Base-by-base conservation (phyloP, 2,329 filamentous ascomycete genomes). In the Xylariales sp. region DNA sequence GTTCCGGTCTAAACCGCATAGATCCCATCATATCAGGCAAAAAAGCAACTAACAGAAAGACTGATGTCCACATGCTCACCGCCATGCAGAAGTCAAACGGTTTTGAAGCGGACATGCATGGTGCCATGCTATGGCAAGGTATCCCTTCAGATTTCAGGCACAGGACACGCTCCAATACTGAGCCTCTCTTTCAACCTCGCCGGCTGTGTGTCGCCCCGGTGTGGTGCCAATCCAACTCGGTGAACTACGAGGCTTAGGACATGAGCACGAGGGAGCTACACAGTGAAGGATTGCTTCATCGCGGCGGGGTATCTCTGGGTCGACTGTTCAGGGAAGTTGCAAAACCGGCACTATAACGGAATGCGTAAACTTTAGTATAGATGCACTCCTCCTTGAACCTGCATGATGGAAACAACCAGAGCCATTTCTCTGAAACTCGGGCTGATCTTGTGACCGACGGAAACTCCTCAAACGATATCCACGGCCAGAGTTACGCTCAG, bases 51-150 rank as follows among this genome's bases (percentile, higher is more conserved):
- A 7, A 7, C 17, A 8, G 7, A 14, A 7, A 16, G 18, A 11
- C 30, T 17, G n/a, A 13, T 18, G 16, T n/a, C 6, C 32, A 23
- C 32, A 35, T 24, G 32, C 19, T 35, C 32, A 35, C 32, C 32
- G 32, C 32, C 32, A 23, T 24, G 32, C 32, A 23, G 11, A 16
- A 8, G 12, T 33, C 30, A 17, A n/a, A 33, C 17, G 30, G 30
- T 16, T n/a, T 18, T 16, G 30, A 16, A 33, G 16, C 4, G 30
- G 16, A n/a, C 20, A 17, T 10, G n/a, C 30, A 33, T 33, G 14
- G 6, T 18, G n/a, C 16, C 16, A 10, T 33, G 5, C 20, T 16
- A 16, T 19, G 5, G 16, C 30, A 33, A 33, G 30, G 30, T 8
- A 33, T 33, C 20, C 16, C 30, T 11, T 33, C 15, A n/a, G 5